Conservation (phyloP, 2,329 filamentous ascomycete species). For the Talaromyces sp. region DNA sequence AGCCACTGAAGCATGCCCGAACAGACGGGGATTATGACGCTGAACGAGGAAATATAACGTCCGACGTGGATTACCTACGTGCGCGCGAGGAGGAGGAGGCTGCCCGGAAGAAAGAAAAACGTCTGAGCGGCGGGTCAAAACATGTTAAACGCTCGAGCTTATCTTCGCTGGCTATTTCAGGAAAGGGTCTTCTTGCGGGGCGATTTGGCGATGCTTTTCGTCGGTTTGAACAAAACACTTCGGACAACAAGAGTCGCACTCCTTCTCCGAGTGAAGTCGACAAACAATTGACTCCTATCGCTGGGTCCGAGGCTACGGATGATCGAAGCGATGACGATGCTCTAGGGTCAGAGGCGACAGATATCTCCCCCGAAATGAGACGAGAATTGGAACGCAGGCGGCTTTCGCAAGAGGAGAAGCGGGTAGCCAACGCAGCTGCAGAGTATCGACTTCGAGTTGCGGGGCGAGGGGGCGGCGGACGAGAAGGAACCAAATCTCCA, state of each 20-base stretch:
- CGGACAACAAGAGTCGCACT: constrained; percentile 31
- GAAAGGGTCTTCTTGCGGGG: constrained; percentile 77
- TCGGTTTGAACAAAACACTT: constrained; percentile 67
- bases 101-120: constrained; percentile 54
- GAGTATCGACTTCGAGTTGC: constrained; percentile 78
- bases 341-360: constrained; percentile 62
- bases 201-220: constrained; percentile 94
- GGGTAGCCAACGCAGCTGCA: constrained; percentile 82
- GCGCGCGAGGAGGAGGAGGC: constrained; percentile 66
- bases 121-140: constrained; percentile 52
- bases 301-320: constrained; percentile 70
- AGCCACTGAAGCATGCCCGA: constrained; percentile 32
- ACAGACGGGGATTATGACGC: constrained; percentile 34
- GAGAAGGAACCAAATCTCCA: constrained; percentile 62
- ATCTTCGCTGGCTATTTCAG: constrained; percentile 63
- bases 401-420: constrained; percentile 80
- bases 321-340: constrained; percentile 67
- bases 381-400: constrained; percentile 81
- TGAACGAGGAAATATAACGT: constrained; percentile 60
- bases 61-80: constrained; percentile 78
- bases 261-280: constrained; percentile 45
- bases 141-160: constrained; percentile 71
- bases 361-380: constrained; percentile 80
- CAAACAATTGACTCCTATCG: constrained; percentile 62
- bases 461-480: constrained; percentile 50